A percentile compares a stretch with the other conserved stretches of the same genome.
Conservation (phyloP, 139 green algal species). For the Deuterostichococcus epilithicus region DNA sequence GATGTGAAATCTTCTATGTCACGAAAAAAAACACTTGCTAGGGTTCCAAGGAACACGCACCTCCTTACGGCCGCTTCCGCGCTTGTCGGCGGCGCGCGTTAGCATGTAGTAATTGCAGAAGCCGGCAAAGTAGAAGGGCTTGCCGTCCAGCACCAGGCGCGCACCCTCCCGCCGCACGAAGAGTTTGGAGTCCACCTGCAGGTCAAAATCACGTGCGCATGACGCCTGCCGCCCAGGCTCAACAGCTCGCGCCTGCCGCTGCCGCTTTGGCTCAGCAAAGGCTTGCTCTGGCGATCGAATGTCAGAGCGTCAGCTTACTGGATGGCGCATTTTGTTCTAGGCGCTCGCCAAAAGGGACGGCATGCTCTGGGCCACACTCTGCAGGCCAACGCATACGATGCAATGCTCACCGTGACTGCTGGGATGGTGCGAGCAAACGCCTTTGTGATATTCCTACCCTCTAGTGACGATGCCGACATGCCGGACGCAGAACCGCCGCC, state of each 20-base stretch:
- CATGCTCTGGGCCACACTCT: too few species aligned
- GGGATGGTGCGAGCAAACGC: not conserved
- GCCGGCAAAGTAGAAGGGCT: constrained; percentile 19
- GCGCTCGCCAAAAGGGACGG: too few species aligned
- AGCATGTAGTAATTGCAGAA: constrained; percentile 21
- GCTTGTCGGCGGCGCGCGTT: not conserved
- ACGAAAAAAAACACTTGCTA: too few species aligned
- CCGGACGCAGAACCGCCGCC: not conserved
- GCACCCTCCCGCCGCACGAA: constrained; percentile 6
- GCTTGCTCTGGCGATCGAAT: too few species aligned
- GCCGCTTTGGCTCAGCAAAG: too few species aligned
- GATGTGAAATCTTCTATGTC: too few species aligned
- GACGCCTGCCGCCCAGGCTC: too few species aligned
- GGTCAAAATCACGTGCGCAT: too few species aligned
- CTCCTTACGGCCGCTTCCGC: not conserved
- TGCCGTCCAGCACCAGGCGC: constrained; percentile 4
- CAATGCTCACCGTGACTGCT: not conserved
- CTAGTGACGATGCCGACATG: not conserved
- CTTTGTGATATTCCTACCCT: not conserved
- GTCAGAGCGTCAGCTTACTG: too few species aligned
- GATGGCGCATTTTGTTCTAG: too few species aligned
- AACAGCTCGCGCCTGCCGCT: too few species aligned
- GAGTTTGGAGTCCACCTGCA: constrained; percentile 7
- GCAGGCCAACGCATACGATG: not conserved
- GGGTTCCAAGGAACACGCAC: too few species aligned